These are phyloP conservation scores for Xylariaceae sp. DNA, from an alignment of 2,329 filamentous ascomycete genomes.

Conservation along the genomic window DNA sequence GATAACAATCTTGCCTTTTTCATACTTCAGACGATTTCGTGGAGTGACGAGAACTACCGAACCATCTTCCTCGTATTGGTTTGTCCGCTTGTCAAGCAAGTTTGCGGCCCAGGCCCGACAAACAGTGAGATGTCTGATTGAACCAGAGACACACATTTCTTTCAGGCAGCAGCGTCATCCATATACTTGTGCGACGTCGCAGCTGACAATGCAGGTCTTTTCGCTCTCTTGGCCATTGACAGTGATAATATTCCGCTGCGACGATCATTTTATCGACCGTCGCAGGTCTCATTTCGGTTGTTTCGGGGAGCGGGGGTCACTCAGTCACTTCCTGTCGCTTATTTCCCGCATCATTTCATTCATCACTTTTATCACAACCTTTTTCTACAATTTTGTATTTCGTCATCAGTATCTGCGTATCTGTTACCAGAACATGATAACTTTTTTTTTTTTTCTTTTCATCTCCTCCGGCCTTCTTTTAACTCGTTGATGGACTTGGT, in stretches of 20 bases:
- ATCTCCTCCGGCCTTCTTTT: too few species aligned
- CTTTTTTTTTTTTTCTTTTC: too few species aligned
- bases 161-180: conserved; percentile 11
- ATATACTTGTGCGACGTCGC: conserved; percentile 20
- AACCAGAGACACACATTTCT: background rate
- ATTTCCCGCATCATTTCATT: conserved; percentile 1
- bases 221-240: conserved; percentile 9
- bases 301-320: conserved; percentile 36
- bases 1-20: too few species aligned
- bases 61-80: too few species aligned
- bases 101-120: too few species aligned
- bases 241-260: conserved; percentile 30
- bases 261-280: conserved; percentile 39
- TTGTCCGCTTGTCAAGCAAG: too few species aligned
- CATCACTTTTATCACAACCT: background rate
- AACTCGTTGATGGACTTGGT: background rate
- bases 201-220: conserved; percentile 30
- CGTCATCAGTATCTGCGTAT: too few species aligned
- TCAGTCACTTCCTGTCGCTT: conserved; percentile 32
- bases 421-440: background rate
- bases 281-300: conserved; percentile 43
- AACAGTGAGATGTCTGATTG: background rate
- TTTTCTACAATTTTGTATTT: background rate
- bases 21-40: too few species aligned
- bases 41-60: too few species aligned